Evolutionary conservation across 768 basidiomycete genomes (phyloP), one percentile per base, ranked within the genome.

Genomic region (Lentinula boryana): DNA sequence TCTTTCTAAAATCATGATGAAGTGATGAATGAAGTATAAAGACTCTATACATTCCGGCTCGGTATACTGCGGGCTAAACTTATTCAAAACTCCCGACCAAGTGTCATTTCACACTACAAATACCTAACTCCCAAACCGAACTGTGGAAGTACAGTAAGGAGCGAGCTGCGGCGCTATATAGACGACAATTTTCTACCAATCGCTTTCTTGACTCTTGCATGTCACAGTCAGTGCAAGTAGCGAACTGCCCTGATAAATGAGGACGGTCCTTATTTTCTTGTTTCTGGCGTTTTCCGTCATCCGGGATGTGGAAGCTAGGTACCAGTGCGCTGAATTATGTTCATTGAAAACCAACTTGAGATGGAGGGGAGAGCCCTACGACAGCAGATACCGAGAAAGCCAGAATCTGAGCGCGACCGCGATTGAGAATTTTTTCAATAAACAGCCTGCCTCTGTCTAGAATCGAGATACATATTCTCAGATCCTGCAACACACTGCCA

Each of bases 281-380:
- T 18, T 21, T 38, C 53, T 54, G 53, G 53, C 53, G 53, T 54
- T 54, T 54, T 38, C 53, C 53, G 21, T 54, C 53, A 52, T 52
- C 51, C 51, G 51, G 33, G n/a, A n/a, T 18, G 46, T 21, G 31
- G 31, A 13, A 33, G 32, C 13, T 13, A 52, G 51, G 51, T 23
- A 48, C 46, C 27, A 52, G 32, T 33, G n/a, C 46, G 15, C 46
- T 48, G 46, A 13, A 7, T 21, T 50, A 7, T n/a, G 16, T 35
- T 12, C 32, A 9, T 54, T 18, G 53, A 38, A 54, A 18, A n/a
- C n/a, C 10, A 38, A 54, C 18, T 6, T 12, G 49, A 51, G 21
- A n/a, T 31, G 31, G 23, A 51, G 13, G 10, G 10, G 36, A 18
- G 16, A 15, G 31, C 50, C 50, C 46, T 27, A 27, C 3, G 49